These are phyloP conservation scores for Aspergillus fischeri DNA, from an alignment of 2,329 filamentous ascomycete species.

Conservation along the genomic window DNA sequence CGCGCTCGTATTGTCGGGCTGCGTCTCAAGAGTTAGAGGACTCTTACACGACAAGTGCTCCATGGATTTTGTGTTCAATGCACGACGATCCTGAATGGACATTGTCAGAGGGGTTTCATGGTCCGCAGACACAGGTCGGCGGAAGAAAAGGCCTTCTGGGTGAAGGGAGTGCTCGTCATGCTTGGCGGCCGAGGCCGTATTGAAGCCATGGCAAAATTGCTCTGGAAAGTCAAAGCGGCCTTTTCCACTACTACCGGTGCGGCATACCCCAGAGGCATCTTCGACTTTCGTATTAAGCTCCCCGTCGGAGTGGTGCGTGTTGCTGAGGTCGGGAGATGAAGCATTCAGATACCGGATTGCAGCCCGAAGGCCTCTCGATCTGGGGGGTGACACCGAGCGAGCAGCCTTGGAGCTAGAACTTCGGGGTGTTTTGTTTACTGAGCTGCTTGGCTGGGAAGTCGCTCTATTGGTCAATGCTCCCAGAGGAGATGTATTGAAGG, in stretches of 20 bases:
- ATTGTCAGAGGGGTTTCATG: slow-evolving; percentile 10
- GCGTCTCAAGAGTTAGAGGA: slow-evolving; percentile 27
- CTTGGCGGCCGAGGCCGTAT: neutral
- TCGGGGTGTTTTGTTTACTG: slow-evolving; percentile 14
- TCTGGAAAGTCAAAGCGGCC: neutral
- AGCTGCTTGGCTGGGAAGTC: slow-evolving; percentile 34
- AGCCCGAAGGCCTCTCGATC: slow-evolving; percentile 34
- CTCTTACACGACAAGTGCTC: slow-evolving; percentile 24
- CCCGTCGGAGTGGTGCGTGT: slow-evolving; percentile 4
- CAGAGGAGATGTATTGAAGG: slow-evolving; percentile 26
- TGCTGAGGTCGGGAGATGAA: slow-evolving; percentile 18
- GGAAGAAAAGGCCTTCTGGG: slow-evolving; percentile 12
- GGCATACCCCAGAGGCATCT: neutral
- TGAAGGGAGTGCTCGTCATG: neutral
- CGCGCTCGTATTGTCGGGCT: slow-evolving; percentile 3
- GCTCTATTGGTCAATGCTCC: slow-evolving; percentile 24
- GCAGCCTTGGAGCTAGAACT: slow-evolving; percentile 24
- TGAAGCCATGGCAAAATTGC: neutral
- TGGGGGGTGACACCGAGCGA: slow-evolving; percentile 36
- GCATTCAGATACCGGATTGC: slow-evolving; percentile 34
- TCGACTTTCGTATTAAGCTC: neutral
- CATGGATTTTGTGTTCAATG: slow-evolving; percentile 26
- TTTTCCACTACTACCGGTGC: neutral
- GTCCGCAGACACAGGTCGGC: slow-evolving; percentile 12
- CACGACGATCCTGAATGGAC: slow-evolving; percentile 37